These are phyloP conservation scores for Monotropa hypopitys DNA, from an alignment of 179 eudicot species.

Conservation along the genomic window DNA sequence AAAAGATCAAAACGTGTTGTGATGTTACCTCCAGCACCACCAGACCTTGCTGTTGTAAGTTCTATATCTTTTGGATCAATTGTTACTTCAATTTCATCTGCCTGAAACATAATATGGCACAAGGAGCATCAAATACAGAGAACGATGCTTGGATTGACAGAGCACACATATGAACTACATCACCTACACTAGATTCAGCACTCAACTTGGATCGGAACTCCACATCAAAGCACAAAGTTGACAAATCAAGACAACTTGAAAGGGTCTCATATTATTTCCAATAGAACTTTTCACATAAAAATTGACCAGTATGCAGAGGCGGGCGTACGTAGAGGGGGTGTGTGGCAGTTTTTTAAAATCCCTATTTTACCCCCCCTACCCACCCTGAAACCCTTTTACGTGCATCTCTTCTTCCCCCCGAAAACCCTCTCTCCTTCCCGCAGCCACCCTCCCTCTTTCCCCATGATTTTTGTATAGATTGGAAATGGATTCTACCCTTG, in stretches of 20 bases:
- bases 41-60: slow-evolving; percentile 92
- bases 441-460: background rate
- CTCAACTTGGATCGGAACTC: background rate
- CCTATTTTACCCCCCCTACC: no score
- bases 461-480: slow-evolving; percentile 37
- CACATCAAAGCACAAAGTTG: background rate
- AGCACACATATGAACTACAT: background rate
- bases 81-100: slow-evolving; percentile 89
- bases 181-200: background rate
- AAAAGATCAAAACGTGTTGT: background rate
- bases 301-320: background rate
- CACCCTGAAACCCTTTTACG: no score
- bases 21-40: slow-evolving; percentile 92
- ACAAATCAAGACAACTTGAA: background rate
- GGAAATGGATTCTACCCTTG: slow-evolving; percentile 81
- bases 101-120: slow-evolving; percentile 31
- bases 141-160: background rate
- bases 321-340: no score
- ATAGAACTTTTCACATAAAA: background rate
- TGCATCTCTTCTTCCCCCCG: no score
- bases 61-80: slow-evolving; percentile 97
- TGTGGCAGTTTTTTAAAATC: no score
- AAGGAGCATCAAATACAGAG: background rate
- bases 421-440: no score
- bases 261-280: background rate